Base-by-base conservation (phyloP, 2,329 filamentous ascomycete species). In the Exophiala dermatitidis region DNA sequence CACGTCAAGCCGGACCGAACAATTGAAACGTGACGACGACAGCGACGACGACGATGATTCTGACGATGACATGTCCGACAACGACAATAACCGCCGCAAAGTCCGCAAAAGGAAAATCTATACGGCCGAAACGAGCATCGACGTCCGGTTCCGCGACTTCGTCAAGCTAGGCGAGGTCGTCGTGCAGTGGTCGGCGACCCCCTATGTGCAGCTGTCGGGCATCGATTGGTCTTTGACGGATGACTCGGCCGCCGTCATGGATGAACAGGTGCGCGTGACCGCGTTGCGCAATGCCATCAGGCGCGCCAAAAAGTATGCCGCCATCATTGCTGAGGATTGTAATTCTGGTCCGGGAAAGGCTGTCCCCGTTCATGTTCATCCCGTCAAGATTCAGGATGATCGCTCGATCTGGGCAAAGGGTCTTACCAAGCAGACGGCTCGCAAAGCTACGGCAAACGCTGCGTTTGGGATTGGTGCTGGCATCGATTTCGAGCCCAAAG, bases 211-310 rank as follows among this genome's bases (percentile, higher is more conserved):
- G 9, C 60, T 67, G 7, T 40, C 50, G 6, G 50, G 57, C 1
- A 59, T 66, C 12, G 49, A 60, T 5, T 67, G 65, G 65, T 51
- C 54, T 37, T 50, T 67, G 46, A 64, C 56, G 2, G 62, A 67
- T 2, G 59, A 52, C 9, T 65, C 58, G 1, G 40, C 57, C 41
- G 52, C 55, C 10, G 32, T 33, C 6, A 45, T 67, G 7, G 50
- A 55, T 26, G 62, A 61, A 1, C 50, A 64, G 10, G 55, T 58
- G 9, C 59, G 63, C 9, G 59, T 60, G 40, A 32, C 54, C 52
- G 64, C 65, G 5, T 47, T 67, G 26, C 52, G 48, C 2, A 57
- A 66, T 32, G 65, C 65, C 3, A 56, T 67, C 7, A 8, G 51
- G 5, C 62, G 65, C 37, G 65, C 65, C 1, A 45, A 59, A 5